phyloP scores from a whole-genome alignment of 129 eudicot species.

The Chrysanthemum lavandulifolium region DNA sequence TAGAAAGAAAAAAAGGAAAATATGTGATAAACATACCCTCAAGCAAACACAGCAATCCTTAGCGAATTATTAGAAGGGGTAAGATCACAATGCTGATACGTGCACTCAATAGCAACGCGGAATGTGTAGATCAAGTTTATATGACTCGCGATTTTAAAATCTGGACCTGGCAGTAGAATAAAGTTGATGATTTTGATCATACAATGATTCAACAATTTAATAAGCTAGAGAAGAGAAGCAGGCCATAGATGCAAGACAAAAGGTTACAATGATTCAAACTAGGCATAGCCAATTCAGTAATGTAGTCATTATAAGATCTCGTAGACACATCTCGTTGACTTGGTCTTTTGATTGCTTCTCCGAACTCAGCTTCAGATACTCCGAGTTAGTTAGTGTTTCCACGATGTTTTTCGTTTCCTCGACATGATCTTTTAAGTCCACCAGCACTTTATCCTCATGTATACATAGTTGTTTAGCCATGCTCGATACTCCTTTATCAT shows the following conservation, averaged over 20 bases:
- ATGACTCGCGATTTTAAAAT: conserved; percentile 34
- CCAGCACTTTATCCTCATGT: too few species aligned
- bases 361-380: too few species aligned
- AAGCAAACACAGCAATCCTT: conserved; percentile 87
- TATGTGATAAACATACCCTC: conserved; percentile 54
- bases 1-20: background rate
- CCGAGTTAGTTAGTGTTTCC: too few species aligned
- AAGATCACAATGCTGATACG: conserved; percentile 66
- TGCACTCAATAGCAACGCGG: conserved; percentile 90
- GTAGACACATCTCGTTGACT: too few species aligned
- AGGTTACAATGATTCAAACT: conserved; percentile 94
- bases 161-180: too few species aligned
- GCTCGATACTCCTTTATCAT: too few species aligned
- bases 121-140: conserved; percentile 35
- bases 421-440: too few species aligned
- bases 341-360: too few species aligned
- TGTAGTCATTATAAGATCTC: conserved; percentile 21
- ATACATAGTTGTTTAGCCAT: too few species aligned
- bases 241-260: conserved; percentile 95
- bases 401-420: too few species aligned
- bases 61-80: conserved; percentile 70
- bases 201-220: background rate
- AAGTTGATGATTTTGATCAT: too few species aligned
- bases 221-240: conserved; percentile 1
- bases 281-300: conserved; percentile 87